Base-by-base conservation (phyloP, 345 rosid species). In the Brassica napus region DNA sequence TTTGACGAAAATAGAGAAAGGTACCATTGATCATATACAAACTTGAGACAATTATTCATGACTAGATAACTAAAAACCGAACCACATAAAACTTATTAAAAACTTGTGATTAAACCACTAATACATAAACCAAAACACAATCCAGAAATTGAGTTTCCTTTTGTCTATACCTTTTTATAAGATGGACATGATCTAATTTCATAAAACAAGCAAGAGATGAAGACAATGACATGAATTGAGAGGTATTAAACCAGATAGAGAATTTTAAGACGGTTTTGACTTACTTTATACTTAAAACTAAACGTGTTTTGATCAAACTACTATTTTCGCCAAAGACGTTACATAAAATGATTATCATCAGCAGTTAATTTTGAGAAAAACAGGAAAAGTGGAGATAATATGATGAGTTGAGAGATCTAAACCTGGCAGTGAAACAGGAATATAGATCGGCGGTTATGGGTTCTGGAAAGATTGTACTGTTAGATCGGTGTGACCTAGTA, bases 401-500 rank as follows among this genome's bases (percentile, higher is more conserved):
- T 63, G 67, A 62, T 30, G 39, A 62, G 23, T 62, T 62, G 23
- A 64, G 68, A 32, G 44, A 64, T 64, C 68, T 65, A 34, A 34
- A 65, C 47, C n/a, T 65, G n/a, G 47, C 1, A 15, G 68, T 32
- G 44, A 32, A 64, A 4, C 14, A 32, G 1, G 68, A 64, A 32
- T 21, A 32, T 15, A 31, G 24, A 64, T 64, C 24, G 44, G 68
- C 44, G 12, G 24, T 64, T 32, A 64, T 32, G 68, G 44, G 24
- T 8, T 64, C 24, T 32, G 1, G 6, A 31, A 31, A 63, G 4
- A 63, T 63, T 5, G 68, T 15, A 1, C 68, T 64, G 2, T 34
- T 62, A 5, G n/a, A 14, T n/a, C 18, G 16, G 5, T 63, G 42
- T 63, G 24, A 10, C 67, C 23, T 60, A 60, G 8, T 52, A 52